Evolutionary conservation across 2,329 filamentous ascomycete genomes (phyloP), one percentile per base, ranked within the genome.

Genomic region (Leptographium lundbergii): DNA sequence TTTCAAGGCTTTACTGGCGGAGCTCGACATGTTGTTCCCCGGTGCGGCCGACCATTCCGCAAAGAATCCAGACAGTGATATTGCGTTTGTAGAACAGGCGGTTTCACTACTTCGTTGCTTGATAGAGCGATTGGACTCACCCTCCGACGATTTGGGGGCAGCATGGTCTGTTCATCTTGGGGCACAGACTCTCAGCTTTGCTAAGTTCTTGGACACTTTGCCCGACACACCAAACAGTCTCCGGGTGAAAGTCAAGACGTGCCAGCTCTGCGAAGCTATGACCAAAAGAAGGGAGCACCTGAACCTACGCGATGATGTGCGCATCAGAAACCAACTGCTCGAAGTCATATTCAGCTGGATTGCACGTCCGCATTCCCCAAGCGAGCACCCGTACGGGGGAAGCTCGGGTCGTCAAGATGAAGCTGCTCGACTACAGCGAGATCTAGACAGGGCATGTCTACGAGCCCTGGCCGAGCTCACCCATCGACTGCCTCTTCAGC

Each of bases 291-390:
- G 86, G 65, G 84, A 88, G 65, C 79, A 87, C 56, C 71, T 88
- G 50, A 87, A 86, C 64, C 72, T 88, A 13, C 77, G 85, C 56
- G 84, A 88, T 64, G 85, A 88, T 67, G 81, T 87, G 47, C 79
- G 83, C 32, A 85, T 86, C 65, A 75, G 85, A 57, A 88, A 88
- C 63, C 84, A 87, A 65, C 72, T 88, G 17, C 73, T 88, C 13
- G 84, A 87, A 66, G 82, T 83, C 60, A 81, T 87, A 42, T 86
- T 86, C 62, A 77, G 81, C 61, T 88, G 85, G 85, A 86, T 87
- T 64, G 79, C 82, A 29, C 76, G 83, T 13, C 81, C 82, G 22
- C 77, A 78, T 17, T 79, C 81, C 22, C 76, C 80, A 0, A 72
- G 71, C 6, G 65, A 69, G 4, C 79, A 81, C 47, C 69, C 72